Base-by-base conservation (phyloP, 192 early-diverging fungal species). In the Podila clonocystis region DNA sequence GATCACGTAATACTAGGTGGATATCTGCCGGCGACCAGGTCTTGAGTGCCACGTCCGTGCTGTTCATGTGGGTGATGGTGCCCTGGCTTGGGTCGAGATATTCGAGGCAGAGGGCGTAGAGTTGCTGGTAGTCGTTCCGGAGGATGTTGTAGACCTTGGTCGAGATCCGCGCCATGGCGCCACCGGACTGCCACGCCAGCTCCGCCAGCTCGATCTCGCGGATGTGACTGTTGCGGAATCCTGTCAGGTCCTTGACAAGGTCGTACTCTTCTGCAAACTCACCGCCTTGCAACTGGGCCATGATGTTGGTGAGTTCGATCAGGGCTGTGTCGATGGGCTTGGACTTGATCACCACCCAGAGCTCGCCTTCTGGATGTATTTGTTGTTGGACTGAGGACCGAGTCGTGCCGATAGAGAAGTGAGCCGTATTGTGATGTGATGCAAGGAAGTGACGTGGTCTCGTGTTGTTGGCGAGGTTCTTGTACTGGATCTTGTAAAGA, bases 261-360 rank as follows among this genome's bases (percentile, higher is more conserved):
- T 80, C 77, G 57, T 80, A 80, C 9, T 80, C 70, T 34, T 80
- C 77, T 31, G 77, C 77, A n/a, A 80, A 28, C 0, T 61, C 50
- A 3, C 77, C 77, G 22, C 77, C 77, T 17, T 80, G 77, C 2
- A 80, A 33, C 36, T 80, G 77, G 20, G 77, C 77, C 77, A 80
- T 80, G 71, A 80, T 80, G 33, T 80, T 80, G 22, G 77, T 80
- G 38, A 80, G 67, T 26, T 80, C 77, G 58, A 80, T 80, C n/a
- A 80, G 55, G 31, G 77, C 77, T 0, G 77, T 80, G 17, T 80
- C 77, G 62, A 80, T 80, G 12, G 77, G 77, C 62, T 80, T 80
- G 55, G 77, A 80, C 28, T 80, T 80, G 60, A 80, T 65, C 30
- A 80, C 77, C 9, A 73, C 67, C 31, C 67, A 73, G 58, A 80